Percentiles rank a stretch among this genome's conserved stretches.
Evolutionary conservation across 2,329 filamentous ascomycete genomes (phyloP).

Genomic region (Colletotrichum sp.): DNA sequence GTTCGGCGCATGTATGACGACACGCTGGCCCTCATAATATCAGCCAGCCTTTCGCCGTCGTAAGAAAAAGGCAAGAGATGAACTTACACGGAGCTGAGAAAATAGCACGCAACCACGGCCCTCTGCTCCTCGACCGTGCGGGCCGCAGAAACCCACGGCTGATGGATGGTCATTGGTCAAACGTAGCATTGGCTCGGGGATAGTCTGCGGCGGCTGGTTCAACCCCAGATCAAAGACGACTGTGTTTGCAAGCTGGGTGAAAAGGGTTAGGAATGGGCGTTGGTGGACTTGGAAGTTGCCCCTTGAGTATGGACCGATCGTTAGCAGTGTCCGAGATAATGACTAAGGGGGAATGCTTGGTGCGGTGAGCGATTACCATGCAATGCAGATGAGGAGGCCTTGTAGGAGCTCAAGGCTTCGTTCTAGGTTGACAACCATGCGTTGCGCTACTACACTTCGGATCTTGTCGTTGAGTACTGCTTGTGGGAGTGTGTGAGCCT

Average conservation of each 20-base stretch:
- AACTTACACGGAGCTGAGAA: background rate
- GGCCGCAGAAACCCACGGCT: background rate
- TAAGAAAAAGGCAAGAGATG: too few relatives aligned
- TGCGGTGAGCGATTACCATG: background rate
- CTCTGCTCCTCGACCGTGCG: background rate
- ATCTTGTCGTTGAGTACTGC: background rate
- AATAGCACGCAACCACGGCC: background rate
- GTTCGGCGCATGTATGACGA: background rate
- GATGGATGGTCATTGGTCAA: too few relatives aligned
- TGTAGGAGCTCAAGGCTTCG: background rate
- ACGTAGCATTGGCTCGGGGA: background rate
- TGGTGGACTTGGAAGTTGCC: background rate
- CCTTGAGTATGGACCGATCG: accelerated
- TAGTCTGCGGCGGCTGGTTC: background rate
- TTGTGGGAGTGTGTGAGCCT: background rate
- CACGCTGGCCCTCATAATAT: background rate
- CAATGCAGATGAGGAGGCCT: background rate
- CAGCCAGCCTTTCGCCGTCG: too few relatives aligned
- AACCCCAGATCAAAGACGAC: background rate
- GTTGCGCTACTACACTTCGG: background rate
- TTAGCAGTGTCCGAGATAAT: background rate
- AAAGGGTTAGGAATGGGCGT: background rate
- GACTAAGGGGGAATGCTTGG: background rate
- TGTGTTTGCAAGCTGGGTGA: background rate
- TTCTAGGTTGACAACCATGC: background rate